Base-by-base conservation (phyloP, 2,329 filamentous ascomycete species). In the Fusarium zealandicum region DNA sequence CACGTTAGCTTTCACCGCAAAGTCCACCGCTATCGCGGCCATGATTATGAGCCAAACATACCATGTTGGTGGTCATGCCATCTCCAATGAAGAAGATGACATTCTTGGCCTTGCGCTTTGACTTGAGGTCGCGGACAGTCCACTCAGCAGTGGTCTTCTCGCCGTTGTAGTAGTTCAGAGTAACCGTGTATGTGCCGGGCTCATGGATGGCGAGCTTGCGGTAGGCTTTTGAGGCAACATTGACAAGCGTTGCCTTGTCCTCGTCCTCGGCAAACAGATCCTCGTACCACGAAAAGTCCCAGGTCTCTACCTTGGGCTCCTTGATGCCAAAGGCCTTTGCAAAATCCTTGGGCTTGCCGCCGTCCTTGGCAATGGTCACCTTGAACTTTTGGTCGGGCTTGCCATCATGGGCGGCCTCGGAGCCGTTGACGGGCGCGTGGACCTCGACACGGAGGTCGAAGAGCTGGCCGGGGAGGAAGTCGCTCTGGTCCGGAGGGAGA, bases 371-470 rank as follows among this genome's bases (percentile, higher is more conserved):
- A 63, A 95, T 88, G 49, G 86, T 89, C 67, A 90, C 87, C 36
- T 84, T 88, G 78, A 96, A 95, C 44, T 84, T 80, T 69, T 89
- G 82, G 70, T 95, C 90, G 12, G 90, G 86, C 63, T 84, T 80
- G 54, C 85, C 85, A 51, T 83, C 75, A 63, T 86, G 83, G 57
- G 85, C 90, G n/a, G 87, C 87, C 73, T 95, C 90, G 31, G 88
- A 90, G 61, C 91, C 90, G 73, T 95, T 95, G 69, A 88, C 80
- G 6, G 90, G 90, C 9, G 90, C 89, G 70, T 93, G 90, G 25
- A 95, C 84, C 72, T 95, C 90, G 54, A 93, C 82, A 54, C 90
- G 87, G 59, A 96, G 87, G 70, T 95, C 91, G 69, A 95, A 95
- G 72, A 84, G 88, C 75, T 95, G 90, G 11, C 90, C 90, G 5